Percentiles rank a stretch among this genome's conserved stretches.
phyloP scores from a whole-genome alignment of 805 yeast genomes.

The Tetrapisispora fleetii region DNA sequence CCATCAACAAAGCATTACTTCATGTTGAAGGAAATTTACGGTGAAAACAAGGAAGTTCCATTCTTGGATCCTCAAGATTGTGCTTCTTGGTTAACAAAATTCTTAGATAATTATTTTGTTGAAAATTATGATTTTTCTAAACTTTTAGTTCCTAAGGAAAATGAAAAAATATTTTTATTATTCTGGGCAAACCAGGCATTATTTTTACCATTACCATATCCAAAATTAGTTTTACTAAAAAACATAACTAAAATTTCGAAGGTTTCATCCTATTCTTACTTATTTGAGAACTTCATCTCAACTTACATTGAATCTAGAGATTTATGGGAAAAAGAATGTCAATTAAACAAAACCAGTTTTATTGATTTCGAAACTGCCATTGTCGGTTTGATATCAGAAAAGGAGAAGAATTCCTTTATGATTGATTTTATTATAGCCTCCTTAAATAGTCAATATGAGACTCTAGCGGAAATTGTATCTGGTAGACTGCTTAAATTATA shows the following conservation, averaged over 20 bases:
- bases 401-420: constrained; percentile 48
- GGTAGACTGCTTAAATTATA: constrained; percentile 47
- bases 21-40: constrained; percentile 51
- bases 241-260: constrained; percentile 32
- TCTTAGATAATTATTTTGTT: constrained; percentile 38
- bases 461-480: constrained; percentile 40
- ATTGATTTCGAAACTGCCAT: constrained; percentile 47
- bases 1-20: constrained; percentile 35
- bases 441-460: constrained; percentile 37
- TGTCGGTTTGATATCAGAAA: constrained; percentile 49
- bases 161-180: constrained; percentile 48
- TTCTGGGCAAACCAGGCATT: constrained; percentile 64
- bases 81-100: constrained; percentile 32
- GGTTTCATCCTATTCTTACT: constrained; percentile 33
- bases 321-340: constrained; percentile 36
- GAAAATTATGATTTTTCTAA: constrained; percentile 41
- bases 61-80: constrained; percentile 60
- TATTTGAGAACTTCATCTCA: constrained; percentile 38
- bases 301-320: constrained; percentile 40
- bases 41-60: constrained; percentile 36
- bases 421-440: constrained; percentile 50
- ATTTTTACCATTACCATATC: constrained; percentile 39
- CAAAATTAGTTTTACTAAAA: constrained; percentile 45
- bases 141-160: constrained; percentile 41
- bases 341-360: constrained; percentile 40